phyloP scores from a whole-genome alignment of 2,329 filamentous ascomycete genomes.

The Curvularia hawaiiensis region DNA sequence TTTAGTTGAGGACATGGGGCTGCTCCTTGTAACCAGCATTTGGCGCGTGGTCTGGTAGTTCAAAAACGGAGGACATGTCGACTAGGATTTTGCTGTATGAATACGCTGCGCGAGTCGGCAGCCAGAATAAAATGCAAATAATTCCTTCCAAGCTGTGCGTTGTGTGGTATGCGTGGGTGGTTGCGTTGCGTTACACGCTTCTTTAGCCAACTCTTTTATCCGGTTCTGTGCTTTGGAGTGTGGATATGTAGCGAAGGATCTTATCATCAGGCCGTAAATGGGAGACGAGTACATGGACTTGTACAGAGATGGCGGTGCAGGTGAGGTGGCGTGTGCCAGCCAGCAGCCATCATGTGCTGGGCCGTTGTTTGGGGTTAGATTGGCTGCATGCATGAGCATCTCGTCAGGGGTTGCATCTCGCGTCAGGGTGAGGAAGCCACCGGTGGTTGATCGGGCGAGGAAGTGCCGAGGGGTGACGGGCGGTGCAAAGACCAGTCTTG shows the following conservation, averaged over 20 bases:
- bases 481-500: conserved; percentile 1
- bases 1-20: conserved; percentile 8
- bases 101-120: conserved; percentile 18
- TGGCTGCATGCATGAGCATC: conserved; percentile 1
- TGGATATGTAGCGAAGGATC: background rate
- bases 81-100: conserved; percentile 25
- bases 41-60: conserved; percentile 12
- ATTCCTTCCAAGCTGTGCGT: conserved; percentile 11
- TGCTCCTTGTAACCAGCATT: conserved; percentile 7
- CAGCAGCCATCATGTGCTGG: background rate
- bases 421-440: conserved; percentile 6
- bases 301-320: background rate
- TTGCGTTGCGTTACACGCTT: conserved; percentile 11
- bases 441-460: background rate
- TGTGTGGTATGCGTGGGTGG: background rate
- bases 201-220: background rate
- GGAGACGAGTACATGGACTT: background rate
- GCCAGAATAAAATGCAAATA: conserved; percentile 19
- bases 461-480: conserved; percentile 4
- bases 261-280: background rate
- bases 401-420: background rate
- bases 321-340: background rate
- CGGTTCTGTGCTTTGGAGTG: background rate
- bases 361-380: background rate
- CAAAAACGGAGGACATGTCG: conserved; percentile 9